Evolutionary conservation across 805 yeast genomes (phyloP).

Genomic region (Kuraishia borneana): DNA sequence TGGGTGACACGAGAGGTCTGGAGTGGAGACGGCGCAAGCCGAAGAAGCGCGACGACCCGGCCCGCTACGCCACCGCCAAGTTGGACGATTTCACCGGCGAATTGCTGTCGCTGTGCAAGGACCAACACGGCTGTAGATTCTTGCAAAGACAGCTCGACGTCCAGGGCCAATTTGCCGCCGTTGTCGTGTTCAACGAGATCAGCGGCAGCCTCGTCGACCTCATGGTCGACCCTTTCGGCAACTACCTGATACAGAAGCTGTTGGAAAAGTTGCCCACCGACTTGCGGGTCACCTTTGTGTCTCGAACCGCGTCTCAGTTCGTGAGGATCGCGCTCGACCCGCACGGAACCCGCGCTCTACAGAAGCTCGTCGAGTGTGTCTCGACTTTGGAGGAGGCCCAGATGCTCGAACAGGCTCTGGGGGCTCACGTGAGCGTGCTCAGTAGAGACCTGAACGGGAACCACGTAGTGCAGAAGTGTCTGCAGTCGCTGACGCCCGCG

Average conservation of each 20-base stretch:
- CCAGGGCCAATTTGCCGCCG: constrained; percentile 49
- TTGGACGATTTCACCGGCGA: constrained; percentile 61
- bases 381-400: constrained; percentile 60
- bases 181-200: constrained; percentile 73
- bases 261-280: constrained; percentile 62
- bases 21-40: too few species aligned
- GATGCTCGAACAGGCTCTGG: constrained; percentile 34
- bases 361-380: constrained; percentile 80
- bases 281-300: constrained; percentile 61
- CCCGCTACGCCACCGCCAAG: constrained; percentile 56
- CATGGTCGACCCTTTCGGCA: constrained; percentile 97
- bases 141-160: constrained; percentile 77
- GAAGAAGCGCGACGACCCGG: constrained; percentile 44
- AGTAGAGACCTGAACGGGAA: constrained; percentile 92
- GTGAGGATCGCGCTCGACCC: constrained; percentile 81
- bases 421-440: constrained; percentile 62
- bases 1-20: too few species aligned
- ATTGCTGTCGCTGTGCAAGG: constrained; percentile 76
- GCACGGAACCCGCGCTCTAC: constrained; percentile 94
- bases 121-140: constrained; percentile 94
- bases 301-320: constrained; percentile 62
- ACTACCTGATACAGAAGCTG: constrained; percentile 83
- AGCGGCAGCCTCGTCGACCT: constrained; percentile 69
- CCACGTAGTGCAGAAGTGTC: constrained; percentile 90
- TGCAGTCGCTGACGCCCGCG: constrained; percentile 56